Base-by-base conservation (phyloP, 805 yeast species). In the Barnettozyma sp. region DNA sequence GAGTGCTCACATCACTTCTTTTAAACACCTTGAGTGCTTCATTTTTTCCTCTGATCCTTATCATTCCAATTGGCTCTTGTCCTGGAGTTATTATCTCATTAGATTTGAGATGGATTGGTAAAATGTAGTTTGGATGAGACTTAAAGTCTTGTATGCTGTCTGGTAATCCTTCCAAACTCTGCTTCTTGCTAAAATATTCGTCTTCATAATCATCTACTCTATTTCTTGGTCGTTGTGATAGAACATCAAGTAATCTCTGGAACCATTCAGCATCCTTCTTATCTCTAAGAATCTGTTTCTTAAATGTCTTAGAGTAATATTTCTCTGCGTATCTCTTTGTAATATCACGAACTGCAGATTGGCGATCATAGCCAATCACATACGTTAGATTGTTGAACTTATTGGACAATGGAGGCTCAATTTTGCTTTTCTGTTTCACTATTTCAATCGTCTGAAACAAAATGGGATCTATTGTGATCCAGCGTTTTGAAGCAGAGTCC, bases 381-480 rank as follows among this genome's bases (percentile, higher is more conserved):
- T 90, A 92, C 26, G 76, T 65, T 20, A 87, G 52, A 30, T 71
- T 70, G 45, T 84, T 83, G 13, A 71, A 60, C 0, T 62, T 47
- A 32, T 80, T 81, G 1, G 67, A 59, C 39, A 63, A 47, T 1
- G 92, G 84, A 0, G 97, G 96, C 49, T 88, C 94, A 14, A 84
- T 64, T 34, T 68, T 68, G 23, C 78, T 68, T 40, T 65, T 70
- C 53, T 59, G 55, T 7, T 74, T 71, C 7, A 80, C 70, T 22
- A 72, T 64, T 55, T 85, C 94, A 26, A 85, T 73, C 7, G 70
- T 57, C 38, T 72, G 58, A 38, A 78, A 69, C 20, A 79, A 78
- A 0, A 79, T 62, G 0, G 97, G 92, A 50, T 92, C 98, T 2
- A 87, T 67, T 2, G 94, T 74, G n/a, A 87, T 70, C 94, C 96